Base-by-base conservation (phyloP, 176 grass and related monocot genomes). In the Neostapfia colusana region DNA sequence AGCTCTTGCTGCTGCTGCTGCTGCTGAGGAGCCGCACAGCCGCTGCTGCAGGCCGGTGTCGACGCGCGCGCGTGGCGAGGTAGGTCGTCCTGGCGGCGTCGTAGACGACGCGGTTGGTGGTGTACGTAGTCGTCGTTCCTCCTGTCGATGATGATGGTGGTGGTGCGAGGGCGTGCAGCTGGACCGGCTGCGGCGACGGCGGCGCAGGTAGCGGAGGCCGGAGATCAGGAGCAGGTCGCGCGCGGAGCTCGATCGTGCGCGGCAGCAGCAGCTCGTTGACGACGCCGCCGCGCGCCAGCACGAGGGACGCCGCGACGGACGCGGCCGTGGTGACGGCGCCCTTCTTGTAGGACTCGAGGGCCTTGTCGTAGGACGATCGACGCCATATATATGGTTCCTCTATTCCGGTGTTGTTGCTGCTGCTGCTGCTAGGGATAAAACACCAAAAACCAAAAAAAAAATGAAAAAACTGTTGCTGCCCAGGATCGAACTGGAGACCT, bases 111-210 rank as follows among this genome's bases (percentile, higher is more conserved):
- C 93, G 93, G 36, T 44, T 48, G 3, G 60, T 16, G 10, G 75
- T n/a, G n/a, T n/a, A n/a, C n/a, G n/a, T n/a, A 71, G 2, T 69
- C 80, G 17, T 97, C 93, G 0, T 12, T 64, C 86, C 85, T 82
- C 86, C 85, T 78, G 13, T 97, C 77, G 27, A 97, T 40, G 51
- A 93, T 39, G 61, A 97, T 82, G 1, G 88, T 89, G 73, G 73
- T 86, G 68, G 66, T 81, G 68, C 0, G 81, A 86, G 4, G 79
- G 80, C 4, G 31, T 2, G 31, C 78, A 38, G 58, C 48, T 34
- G 4, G 79, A 73, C 12, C 90, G n/a, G n/a, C n/a, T n/a, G n/a
- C n/a, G n/a, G n/a, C n/a, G n/a, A n/a, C n/a, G n/a, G n/a, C n/a
- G n/a, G n/a, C n/a, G 90, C 7, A 93, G 73, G 69, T 12, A 38